Evolutionary conservation across 768 basidiomycete species (phyloP).

Genomic region (Cystofilobasidium capitatum): DNA sequence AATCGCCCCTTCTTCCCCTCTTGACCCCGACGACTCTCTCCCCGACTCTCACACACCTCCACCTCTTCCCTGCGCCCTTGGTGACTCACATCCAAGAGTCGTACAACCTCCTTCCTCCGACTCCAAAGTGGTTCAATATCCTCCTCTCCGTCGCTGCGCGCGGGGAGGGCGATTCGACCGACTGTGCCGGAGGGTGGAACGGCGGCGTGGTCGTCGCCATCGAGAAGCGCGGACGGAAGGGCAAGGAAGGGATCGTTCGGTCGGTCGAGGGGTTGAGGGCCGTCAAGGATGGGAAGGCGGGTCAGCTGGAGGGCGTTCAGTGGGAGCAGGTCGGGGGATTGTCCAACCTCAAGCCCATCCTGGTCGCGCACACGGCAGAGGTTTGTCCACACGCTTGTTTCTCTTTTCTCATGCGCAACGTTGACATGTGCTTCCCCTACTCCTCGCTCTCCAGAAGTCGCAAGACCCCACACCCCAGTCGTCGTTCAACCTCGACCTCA

Average conservation of each 20-base stretch:
- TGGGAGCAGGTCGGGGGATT: constrained; percentile 8
- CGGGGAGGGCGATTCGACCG: constrained; percentile 49
- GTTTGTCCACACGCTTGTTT: not conserved
- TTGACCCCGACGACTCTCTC: constrained; percentile 59
- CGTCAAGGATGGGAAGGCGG: not conserved
- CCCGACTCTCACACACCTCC: constrained; percentile 53
- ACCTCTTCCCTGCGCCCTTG: constrained; percentile 61
- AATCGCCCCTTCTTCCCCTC: constrained; percentile 48
- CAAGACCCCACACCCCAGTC: constrained; percentile 13
- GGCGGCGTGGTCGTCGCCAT: constrained; percentile 8
- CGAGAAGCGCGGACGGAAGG: not conserved
- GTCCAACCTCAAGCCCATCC: not conserved
- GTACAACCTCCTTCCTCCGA: constrained; percentile 62
- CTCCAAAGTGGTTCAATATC: constrained; percentile 65
- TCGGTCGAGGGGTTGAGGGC: not conserved
- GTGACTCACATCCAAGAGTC: constrained; percentile 58
- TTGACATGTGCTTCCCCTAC: constrained; percentile 15
- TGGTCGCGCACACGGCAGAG: not conserved
- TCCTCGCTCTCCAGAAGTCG: constrained; percentile 4
- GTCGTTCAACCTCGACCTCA: constrained; percentile 83
- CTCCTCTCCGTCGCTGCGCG: constrained; percentile 56
- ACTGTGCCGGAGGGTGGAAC: not conserved
- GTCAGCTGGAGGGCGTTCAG: not conserved
- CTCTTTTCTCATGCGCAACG: not conserved
- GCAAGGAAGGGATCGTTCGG: constrained; percentile 7